Conservation (phyloP, 495 filamentous ascomycete species). For the Podospora tetraspora region DNA sequence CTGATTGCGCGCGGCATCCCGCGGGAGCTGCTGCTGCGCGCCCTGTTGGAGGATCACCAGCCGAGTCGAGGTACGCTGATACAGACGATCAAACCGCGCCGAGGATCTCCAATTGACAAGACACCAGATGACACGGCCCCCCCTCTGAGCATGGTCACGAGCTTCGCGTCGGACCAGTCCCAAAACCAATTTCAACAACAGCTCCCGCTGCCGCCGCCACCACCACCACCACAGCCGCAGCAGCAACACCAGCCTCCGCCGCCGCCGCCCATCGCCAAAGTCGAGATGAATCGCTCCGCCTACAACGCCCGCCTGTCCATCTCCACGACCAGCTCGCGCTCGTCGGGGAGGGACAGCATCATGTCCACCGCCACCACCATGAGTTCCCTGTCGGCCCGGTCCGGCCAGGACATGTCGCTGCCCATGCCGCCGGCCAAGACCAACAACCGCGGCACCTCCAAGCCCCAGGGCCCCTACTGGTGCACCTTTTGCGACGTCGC, state of each 20-base stretch:
- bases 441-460: slow-evolving; percentile 29
- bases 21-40: slow-evolving; percentile 30
- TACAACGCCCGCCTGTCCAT: slow-evolving; percentile 29
- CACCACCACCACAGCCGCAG: slow-evolving; percentile 12
- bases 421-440: slow-evolving; percentile 20
- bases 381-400: slow-evolving; percentile 29
- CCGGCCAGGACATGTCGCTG: slow-evolving; percentile 15
- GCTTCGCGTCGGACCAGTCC: slow-evolving; percentile 11
- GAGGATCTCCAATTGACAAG: slow-evolving; percentile 3
- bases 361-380: slow-evolving; percentile 26
- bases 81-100: slow-evolving; percentile 12
- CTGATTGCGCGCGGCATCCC: slow-evolving; percentile 29
- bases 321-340: slow-evolving; percentile 34
- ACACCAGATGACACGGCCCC: not conserved
- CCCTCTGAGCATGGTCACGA: slow-evolving; percentile 10
- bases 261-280: not conserved
- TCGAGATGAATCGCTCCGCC: slow-evolving; percentile 9
- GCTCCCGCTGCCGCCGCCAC: slow-evolving; percentile 5
- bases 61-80: slow-evolving; percentile 17
- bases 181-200: slow-evolving; percentile 11
- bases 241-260: slow-evolving; percentile 9
- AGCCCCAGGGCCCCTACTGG: slow-evolving; percentile 40
- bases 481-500: slow-evolving; percentile 48
- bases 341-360: slow-evolving; percentile 32
- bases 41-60: slow-evolving; percentile 26